Conservation (phyloP, 495 filamentous ascomycete genomes). For the Geoglossum glabrum region DNA sequence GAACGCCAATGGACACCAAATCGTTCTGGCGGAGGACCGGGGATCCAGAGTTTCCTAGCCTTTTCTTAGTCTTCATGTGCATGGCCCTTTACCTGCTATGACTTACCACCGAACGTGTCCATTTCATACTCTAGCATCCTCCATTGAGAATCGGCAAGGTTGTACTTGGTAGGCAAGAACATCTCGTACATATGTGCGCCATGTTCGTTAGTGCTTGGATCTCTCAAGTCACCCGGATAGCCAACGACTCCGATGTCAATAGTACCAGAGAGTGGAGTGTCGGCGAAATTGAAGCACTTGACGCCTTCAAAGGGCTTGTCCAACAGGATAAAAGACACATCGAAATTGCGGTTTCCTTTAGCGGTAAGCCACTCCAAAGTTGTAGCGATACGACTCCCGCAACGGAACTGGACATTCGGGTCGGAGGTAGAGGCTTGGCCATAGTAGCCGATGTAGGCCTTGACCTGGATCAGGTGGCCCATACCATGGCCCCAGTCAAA, state of each 20-base stretch:
- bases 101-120: conserved; percentile 1
- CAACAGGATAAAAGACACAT: not conserved
- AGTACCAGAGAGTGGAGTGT: not conserved
- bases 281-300: not conserved
- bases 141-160: not conserved
- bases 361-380: not conserved
- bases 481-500: not conserved
- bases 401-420: not conserved
- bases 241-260: not conserved
- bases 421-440: not conserved
- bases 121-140: not conserved
- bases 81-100: no score
- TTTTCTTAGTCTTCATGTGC: conserved; percentile 1
- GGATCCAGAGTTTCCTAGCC: conserved; percentile 4
- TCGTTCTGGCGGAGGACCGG: conserved; percentile 3
- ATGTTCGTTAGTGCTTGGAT: not conserved
- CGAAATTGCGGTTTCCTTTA: not conserved
- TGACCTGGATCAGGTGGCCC: not conserved
- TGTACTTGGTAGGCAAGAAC: not conserved
- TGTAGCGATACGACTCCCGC: not conserved
- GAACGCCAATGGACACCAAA: conserved; percentile 1
- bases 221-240: not conserved
- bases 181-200: not conserved
- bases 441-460: not conserved
- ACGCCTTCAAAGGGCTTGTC: not conserved